Percentiles rank a stretch among this genome's conserved stretches.
phyloP scores from a whole-genome alignment of 805 yeast species.

The Candida ovalis region DNA sequence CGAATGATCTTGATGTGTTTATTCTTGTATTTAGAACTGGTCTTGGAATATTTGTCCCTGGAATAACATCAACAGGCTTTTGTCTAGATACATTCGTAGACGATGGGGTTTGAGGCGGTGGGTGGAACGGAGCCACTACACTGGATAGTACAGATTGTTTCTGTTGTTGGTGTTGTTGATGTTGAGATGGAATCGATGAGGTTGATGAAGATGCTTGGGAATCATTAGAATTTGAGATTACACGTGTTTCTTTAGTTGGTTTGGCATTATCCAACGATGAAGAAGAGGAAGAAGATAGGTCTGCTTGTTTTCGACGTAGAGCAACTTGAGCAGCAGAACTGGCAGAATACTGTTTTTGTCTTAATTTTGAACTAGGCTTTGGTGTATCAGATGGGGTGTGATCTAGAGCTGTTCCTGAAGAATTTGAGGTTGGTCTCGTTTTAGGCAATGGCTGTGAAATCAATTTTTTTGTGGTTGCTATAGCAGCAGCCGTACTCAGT shows the following conservation, averaged over 20 bases:
- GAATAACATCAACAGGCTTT: slow-evolving; percentile 39
- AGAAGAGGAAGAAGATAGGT: background rate
- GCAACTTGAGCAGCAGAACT: slow-evolving; percentile 6
- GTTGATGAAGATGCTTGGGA: background rate
- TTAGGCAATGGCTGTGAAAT: slow-evolving; percentile 11
- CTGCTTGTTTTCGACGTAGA: background rate
- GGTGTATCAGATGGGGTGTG: background rate
- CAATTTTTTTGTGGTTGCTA: slow-evolving; percentile 19
- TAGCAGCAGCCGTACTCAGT: slow-evolving; percentile 21
- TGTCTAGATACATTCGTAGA: background rate
- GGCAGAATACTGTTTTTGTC: background rate
- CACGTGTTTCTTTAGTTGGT: background rate
- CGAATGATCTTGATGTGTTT: slow-evolving; percentile 16
- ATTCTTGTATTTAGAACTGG: slow-evolving; percentile 42
- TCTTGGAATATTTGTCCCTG: slow-evolving; percentile 56
- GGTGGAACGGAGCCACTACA: background rate
- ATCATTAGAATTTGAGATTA: background rate
- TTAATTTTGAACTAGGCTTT: background rate
- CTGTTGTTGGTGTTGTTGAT: background rate
- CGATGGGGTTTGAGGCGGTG: slow-evolving; percentile 1
- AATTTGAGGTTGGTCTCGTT: slow-evolving; percentile 5
- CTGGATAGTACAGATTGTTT: background rate
- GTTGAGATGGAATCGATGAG: background rate
- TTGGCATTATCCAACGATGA: background rate
- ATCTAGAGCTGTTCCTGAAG: background rate